Base-by-base conservation (phyloP, 495 filamentous ascomycete genomes). In the Penicillium riverlandense region DNA sequence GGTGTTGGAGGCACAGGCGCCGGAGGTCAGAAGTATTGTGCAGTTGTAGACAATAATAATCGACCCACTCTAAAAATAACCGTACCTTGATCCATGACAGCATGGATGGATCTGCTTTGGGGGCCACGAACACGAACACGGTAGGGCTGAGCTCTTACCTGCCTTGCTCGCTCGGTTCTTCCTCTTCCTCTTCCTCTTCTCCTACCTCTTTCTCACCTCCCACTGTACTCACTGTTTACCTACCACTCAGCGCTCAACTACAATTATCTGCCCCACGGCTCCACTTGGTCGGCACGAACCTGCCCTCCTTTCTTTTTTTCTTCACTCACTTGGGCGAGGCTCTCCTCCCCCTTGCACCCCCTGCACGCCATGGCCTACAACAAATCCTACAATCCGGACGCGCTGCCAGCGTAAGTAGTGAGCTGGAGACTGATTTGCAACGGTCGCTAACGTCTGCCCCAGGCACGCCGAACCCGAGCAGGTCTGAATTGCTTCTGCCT, bases 381-480 rank as follows among this genome's bases (percentile, higher is more conserved):
- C 62, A 80, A 83, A 56, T 76, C 79, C 35, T 89, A 86, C 69
- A 96, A 98, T 58, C 91, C 91, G n/a, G 94, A 98, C 71, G 88
- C 89, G 65, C 80, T 98, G 47, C 92, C 92, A 63, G 88, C 89
- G 84, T 95, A 72, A 80, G 89, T 82, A 7, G n/a, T 31, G 31
- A 5, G 38, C 4, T n/a, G n/a, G 38, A 11, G 40, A 29, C 31
- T 45, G 15, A 52, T 14, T 43, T 15, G 1, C 36, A 27, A 12
- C 33, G 46, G 37, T 46, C 39, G 35, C 46, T 59, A 15, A 59
- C 44, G 11, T 4, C 15, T 43, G 33, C 9, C 28, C 52, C 62
- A 95, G 89, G 52, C 92, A 96, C 60, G 90, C 89, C 52, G 92
- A 98, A 60, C 92, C 92, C 35, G 92, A 98, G 56, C 85, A 85